A percentile compares a stretch with the other conserved stretches of the same genome.
Evolutionary conservation across 257 asterid genomes (phyloP).

Genomic region (Paraleonurus japonicus): DNA sequence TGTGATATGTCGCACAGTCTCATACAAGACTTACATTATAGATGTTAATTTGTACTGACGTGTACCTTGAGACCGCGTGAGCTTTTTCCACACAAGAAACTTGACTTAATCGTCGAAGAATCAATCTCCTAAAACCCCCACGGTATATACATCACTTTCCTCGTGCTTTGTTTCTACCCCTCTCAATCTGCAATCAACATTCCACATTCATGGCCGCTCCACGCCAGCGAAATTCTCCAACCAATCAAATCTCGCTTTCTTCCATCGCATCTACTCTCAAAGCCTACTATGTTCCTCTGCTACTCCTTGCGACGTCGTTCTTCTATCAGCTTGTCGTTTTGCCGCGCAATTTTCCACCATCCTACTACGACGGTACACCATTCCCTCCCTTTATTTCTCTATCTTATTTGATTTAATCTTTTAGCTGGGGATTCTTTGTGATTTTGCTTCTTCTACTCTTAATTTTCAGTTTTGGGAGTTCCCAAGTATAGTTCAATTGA

Average conservation of each 20-base stretch:
- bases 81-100: too few species aligned
- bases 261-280: conserved; percentile 35
- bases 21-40: too few species aligned
- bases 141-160: background rate
- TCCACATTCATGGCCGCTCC: conserved; percentile 36
- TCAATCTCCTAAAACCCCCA: background rate
- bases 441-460: background rate
- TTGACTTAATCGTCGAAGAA: background rate
- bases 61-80: too few species aligned
- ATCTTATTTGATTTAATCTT: background rate
- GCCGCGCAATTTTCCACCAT: conserved; percentile 74
- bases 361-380: conserved; percentile 73
- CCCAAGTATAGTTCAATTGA: conserved; percentile 64
- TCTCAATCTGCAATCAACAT: conserved; percentile 7
- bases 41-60: too few species aligned
- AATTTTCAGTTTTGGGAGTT: conserved; percentile 71
- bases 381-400: background rate
- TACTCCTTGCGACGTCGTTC: conserved; percentile 58
- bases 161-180: background rate
- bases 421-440: conserved; percentile 10
- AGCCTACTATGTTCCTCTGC: conserved; percentile 69
- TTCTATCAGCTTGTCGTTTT: conserved; percentile 73
- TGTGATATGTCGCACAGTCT: too few species aligned
- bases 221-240: conserved; percentile 35
- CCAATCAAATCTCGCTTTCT: conserved; percentile 27